Conservation (phyloP, 2,329 filamentous ascomycete genomes). For the Diaporthe sp. region DNA sequence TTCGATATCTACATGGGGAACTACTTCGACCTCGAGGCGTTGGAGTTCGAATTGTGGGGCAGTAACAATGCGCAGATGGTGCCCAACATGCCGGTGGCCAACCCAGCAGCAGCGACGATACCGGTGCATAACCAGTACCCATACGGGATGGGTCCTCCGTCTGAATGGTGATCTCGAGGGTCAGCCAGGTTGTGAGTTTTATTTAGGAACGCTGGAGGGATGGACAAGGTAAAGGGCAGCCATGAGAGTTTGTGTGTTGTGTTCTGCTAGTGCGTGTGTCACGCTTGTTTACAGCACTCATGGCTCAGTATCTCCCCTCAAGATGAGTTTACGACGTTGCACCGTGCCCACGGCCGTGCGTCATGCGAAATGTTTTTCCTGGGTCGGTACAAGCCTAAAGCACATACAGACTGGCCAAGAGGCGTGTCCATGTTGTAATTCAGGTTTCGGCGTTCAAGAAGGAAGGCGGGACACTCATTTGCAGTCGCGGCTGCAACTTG, state of each 20-base stretch:
- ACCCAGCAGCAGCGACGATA: not conserved
- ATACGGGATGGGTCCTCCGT: conserved; percentile 39
- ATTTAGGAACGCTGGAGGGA: not conserved
- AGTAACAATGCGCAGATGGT: conserved; percentile 34
- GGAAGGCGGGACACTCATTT: conserved; percentile 18
- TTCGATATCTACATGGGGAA: conserved; percentile 57
- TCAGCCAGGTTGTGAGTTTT: not conserved
- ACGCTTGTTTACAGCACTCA: conserved; percentile 7
- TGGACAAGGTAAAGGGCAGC: not conserved
- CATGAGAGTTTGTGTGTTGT: not conserved
- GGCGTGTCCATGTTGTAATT: not conserved
- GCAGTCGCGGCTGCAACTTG: not conserved
- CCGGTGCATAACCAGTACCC: conserved; percentile 35
- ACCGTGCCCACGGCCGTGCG: not conserved
- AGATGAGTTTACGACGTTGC: not conserved
- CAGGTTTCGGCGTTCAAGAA: not conserved
- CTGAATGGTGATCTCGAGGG: conserved; percentile 37
- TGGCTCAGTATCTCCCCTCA: conserved; percentile 16
- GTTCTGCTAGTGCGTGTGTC: not conserved
- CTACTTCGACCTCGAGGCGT: conserved; percentile 53
- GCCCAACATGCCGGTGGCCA: not conserved
- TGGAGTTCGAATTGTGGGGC: conserved; percentile 60
- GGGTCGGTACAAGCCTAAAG: not conserved
- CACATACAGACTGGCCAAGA: not conserved
- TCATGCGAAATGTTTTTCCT: not conserved